phyloP scores from a whole-genome alignment of 2,329 filamentous ascomycete genomes.

The Diplocarpon mali region DNA sequence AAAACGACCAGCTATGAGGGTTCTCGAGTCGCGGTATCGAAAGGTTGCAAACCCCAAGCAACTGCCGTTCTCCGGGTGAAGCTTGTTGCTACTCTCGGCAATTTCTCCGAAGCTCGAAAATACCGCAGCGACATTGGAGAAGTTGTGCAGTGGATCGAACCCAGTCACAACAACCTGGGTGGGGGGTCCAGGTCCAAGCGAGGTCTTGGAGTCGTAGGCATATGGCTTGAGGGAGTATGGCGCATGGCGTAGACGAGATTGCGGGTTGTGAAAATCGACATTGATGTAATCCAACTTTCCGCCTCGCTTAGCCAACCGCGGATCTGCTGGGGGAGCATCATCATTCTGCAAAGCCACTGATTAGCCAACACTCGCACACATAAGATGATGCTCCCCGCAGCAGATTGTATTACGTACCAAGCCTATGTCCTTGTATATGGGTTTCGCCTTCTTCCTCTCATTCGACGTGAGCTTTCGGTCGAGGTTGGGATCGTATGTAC shows the following conservation, averaged over 20 bases:
- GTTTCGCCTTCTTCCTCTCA: constrained; percentile 46
- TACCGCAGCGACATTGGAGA: constrained; percentile 63
- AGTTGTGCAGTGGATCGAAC: constrained; percentile 83
- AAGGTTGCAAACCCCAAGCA: constrained; percentile 91
- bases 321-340: constrained; percentile 70
- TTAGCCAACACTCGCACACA: constrained; percentile 43
- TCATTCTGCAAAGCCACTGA: constrained; percentile 56
- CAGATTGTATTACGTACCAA: constrained; percentile 45
- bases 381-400: constrained; percentile 50
- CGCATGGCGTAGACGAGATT: constrained; percentile 57
- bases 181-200: constrained; percentile 78
- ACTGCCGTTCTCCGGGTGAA: constrained; percentile 87
- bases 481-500: constrained; percentile 45
- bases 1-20: constrained; percentile 27
- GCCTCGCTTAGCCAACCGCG: constrained; percentile 58
- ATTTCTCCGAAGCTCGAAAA: constrained; percentile 82
- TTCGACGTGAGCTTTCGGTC: constrained; percentile 32
- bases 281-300: constrained; percentile 58
- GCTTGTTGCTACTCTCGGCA: constrained; percentile 82
- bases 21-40: constrained; percentile 66
- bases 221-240: constrained; percentile 78
- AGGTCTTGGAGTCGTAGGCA: constrained; percentile 68
- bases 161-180: constrained; percentile 88
- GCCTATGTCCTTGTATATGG: constrained; percentile 52
- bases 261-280: constrained; percentile 56